phyloP scores from a whole-genome alignment of 352 stramenopile species.

The Globisporangium sylvaticum region DNA sequence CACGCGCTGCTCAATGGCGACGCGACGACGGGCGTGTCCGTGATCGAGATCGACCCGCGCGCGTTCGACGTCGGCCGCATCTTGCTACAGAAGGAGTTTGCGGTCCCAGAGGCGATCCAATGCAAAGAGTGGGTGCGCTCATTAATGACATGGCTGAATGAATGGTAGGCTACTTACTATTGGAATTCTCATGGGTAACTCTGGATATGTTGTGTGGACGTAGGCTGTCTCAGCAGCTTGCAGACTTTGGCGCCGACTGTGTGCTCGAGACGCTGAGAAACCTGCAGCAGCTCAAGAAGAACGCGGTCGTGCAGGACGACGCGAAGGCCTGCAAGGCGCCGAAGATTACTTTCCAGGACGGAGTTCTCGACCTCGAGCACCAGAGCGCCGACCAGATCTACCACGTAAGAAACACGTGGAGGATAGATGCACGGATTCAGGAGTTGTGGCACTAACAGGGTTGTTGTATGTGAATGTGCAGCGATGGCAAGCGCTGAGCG shows the following conservation, averaged over 20 bases:
- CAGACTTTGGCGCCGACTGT: constrained; percentile 50
- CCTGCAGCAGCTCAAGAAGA: constrained; percentile 41
- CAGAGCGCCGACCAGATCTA: constrained; percentile 55
- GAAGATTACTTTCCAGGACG: constrained; percentile 63
- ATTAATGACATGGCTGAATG: not conserved
- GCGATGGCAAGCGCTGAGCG: constrained; percentile 76
- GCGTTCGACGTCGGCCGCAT: constrained; percentile 83
- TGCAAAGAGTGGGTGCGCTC: constrained; percentile 35
- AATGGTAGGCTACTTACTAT: not conserved
- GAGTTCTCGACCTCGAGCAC: constrained; percentile 38
- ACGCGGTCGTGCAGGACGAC: constrained; percentile 54
- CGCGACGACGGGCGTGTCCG: constrained; percentile 63
- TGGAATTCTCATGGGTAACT: not conserved
- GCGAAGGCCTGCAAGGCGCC: constrained; percentile 49
- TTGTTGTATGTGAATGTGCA: constrained; percentile 14
- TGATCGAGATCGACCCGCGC: constrained; percentile 84
- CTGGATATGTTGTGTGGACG: not conserved
- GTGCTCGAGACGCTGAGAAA: constrained; percentile 64
- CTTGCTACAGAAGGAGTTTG: constrained; percentile 44
- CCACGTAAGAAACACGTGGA: constrained; percentile 37
- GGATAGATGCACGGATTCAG: not conserved
- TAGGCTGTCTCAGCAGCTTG: constrained; percentile 50
- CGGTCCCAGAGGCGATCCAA: constrained; percentile 50
- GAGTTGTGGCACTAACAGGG: not conserved
- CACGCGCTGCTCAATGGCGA: constrained; percentile 83